Conservation (phyloP, 2,329 filamentous ascomycete genomes). For the Dactylellina drechsleri region DNA sequence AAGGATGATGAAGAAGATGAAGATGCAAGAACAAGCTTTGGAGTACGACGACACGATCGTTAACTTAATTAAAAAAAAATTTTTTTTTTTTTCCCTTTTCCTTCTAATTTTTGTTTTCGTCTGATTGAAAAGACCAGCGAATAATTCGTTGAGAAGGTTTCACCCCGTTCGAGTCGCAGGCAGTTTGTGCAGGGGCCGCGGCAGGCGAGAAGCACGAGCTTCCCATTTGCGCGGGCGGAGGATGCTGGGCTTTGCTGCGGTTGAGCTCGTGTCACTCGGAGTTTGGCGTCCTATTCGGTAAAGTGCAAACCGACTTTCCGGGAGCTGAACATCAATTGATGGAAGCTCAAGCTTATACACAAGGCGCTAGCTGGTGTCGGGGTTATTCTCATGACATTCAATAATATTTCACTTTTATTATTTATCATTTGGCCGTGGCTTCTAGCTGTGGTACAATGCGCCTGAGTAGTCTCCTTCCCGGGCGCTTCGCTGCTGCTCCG, state of each 20-base stretch:
- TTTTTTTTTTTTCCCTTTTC: constrained; percentile 11
- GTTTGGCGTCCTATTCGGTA: constrained; percentile 37
- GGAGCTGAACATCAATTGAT: not conserved
- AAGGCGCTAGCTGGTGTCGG: too few relatives aligned
- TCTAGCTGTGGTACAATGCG: too few relatives aligned
- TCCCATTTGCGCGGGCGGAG: not conserved
- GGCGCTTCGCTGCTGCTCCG: too few relatives aligned
- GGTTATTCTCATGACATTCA: too few relatives aligned
- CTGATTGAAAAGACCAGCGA: constrained; percentile 54
- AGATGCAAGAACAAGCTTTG: too few relatives aligned
- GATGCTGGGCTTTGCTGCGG: not conserved
- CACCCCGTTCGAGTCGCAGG: not conserved
- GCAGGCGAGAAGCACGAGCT: constrained; percentile 21
- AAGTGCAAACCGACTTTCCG: constrained; percentile 46
- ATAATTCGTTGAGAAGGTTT: constrained; percentile 54
- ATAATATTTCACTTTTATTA: too few relatives aligned
- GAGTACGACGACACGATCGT: too few relatives aligned
- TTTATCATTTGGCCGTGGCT: too few relatives aligned
- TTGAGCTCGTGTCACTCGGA: constrained; percentile 11
- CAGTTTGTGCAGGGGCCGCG: constrained; percentile 9
- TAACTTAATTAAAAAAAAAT: too few relatives aligned
- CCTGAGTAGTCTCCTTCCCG: too few relatives aligned
- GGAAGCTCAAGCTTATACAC: too few relatives aligned
- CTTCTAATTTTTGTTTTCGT: constrained; percentile 18
- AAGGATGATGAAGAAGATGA: too few relatives aligned